Percentiles rank a stretch among this genome's conserved stretches.
Evolutionary conservation across 345 rosid genomes (phyloP).

Genomic region (Brassica cretica): DNA sequence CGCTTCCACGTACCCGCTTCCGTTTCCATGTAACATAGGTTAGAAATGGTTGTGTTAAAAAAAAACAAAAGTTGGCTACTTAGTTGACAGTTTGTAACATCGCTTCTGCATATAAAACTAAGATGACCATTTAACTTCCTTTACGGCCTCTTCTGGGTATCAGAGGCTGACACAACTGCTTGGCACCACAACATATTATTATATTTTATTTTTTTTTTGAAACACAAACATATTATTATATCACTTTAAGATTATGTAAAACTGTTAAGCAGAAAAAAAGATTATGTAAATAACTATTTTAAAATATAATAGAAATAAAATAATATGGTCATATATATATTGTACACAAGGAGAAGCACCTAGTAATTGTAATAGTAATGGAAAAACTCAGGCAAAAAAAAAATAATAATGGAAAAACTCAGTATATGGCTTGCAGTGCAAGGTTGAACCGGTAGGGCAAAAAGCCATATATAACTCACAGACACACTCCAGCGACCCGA

Average conservation of each 20-base stretch:
- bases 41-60: no score
- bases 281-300: no score
- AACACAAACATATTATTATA: constrained; percentile 13
- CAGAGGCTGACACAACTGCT: constrained; percentile 9
- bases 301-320: background rate
- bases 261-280: no score
- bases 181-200: constrained; percentile 21
- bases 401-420: background rate
- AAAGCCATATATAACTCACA: background rate
- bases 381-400: background rate
- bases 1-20: no score
- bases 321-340: background rate
- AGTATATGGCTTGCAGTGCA: constrained; percentile 18
- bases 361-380: background rate
- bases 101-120: constrained; percentile 10
- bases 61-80: constrained; percentile 1
- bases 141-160: constrained; percentile 11
- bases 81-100: constrained; percentile 2
- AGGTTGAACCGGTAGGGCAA: background rate
- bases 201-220: no score
- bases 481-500: background rate
- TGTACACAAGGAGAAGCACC: background rate
- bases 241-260: background rate
- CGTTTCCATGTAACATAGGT: no score
- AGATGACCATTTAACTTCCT: constrained; percentile 19